These are phyloP conservation scores for Austroboletus niveus DNA, from an alignment of 1,284 basidiomycete genomes.

Conservation along the genomic window DNA sequence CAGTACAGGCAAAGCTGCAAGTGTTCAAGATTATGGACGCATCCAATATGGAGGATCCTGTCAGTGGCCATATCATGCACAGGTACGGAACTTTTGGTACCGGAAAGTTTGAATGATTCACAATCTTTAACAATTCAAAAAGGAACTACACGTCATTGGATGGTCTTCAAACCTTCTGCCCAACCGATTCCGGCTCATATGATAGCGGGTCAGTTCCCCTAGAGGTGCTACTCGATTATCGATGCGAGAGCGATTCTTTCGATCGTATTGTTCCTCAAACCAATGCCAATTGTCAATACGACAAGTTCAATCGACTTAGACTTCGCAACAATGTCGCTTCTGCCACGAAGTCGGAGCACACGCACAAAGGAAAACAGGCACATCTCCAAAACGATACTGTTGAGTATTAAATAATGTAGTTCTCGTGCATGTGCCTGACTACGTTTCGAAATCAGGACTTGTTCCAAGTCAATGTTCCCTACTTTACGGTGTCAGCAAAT, in stretches of 20 bases:
- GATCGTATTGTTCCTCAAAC: conserved; percentile 91
- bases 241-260: conserved; percentile 80
- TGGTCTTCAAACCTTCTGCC: conserved; percentile 89
- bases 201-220: conserved; percentile 69
- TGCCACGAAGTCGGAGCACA: conserved; percentile 36
- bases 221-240: conserved; percentile 84
- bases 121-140: conserved; percentile 2
- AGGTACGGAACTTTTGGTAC: conserved; percentile 47
- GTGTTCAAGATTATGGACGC: conserved; percentile 83
- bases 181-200: conserved; percentile 44
- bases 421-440: conserved; percentile 13
- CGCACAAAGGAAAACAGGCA: conserved; percentile 43
- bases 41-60: conserved; percentile 76
- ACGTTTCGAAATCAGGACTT: conserved; percentile 58
- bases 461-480: conserved; percentile 77
- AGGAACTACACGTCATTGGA: conserved; percentile 76
- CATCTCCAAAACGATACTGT: conserved; percentile 85
- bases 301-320: conserved; percentile 93
- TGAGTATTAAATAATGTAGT: conserved; percentile 18
- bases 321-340: conserved; percentile 72
- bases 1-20: conserved; percentile 81
- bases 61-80: conserved; percentile 85
- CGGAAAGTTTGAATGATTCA: background rate
- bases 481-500: conserved; percentile 87
- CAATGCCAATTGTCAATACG: conserved; percentile 83